These are phyloP conservation scores for Lobulomyces angularis DNA, from an alignment of 192 early-diverging fungal genomes.

Conservation along the genomic window DNA sequence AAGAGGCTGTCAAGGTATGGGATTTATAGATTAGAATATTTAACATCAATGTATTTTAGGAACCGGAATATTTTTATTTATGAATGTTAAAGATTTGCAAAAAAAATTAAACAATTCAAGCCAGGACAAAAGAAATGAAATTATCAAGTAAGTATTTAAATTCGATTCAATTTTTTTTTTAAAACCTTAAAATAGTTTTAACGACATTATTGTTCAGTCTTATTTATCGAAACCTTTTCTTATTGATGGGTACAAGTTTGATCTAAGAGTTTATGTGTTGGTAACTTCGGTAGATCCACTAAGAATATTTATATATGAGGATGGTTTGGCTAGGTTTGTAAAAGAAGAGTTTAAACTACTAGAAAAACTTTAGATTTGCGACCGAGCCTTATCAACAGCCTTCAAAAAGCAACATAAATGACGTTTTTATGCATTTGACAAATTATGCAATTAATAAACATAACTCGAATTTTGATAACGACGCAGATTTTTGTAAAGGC, in stretches of 20 bases:
- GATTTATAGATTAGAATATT: no score
- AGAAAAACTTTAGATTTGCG: no score
- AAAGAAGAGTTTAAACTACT: no score
- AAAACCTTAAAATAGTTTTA: slow-evolving; percentile 9
- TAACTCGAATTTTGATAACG: slow-evolving; percentile 24
- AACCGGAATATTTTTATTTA: slow-evolving; percentile 27
- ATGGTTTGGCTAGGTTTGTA: slow-evolving; percentile 45
- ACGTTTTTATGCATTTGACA: slow-evolving; percentile 49
- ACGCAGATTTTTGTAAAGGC: slow-evolving; percentile 16
- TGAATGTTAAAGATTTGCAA: slow-evolving; percentile 8
- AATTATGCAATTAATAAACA: slow-evolving; percentile 55
- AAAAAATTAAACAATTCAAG: slow-evolving; percentile 13
- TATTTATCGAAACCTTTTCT: slow-evolving; percentile 35
- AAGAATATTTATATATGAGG: slow-evolving; percentile 38
- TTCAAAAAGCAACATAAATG: slow-evolving; percentile 18
- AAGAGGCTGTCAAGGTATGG: slow-evolving; percentile 37
- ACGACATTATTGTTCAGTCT: slow-evolving; percentile 28
- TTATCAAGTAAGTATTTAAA: slow-evolving; percentile 9
- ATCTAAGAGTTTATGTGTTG: slow-evolving; percentile 46
- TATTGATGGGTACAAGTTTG: slow-evolving; percentile 47
- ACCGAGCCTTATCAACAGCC: slow-evolving; percentile 36
- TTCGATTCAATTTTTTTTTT: slow-evolving; percentile 2
- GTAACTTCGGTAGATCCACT: slow-evolving; percentile 40
- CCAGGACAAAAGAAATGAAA: no score
- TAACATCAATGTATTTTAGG: no score